Base-by-base conservation (phyloP, 2,329 filamentous ascomycete species). In the Phialocephala sp. region DNA sequence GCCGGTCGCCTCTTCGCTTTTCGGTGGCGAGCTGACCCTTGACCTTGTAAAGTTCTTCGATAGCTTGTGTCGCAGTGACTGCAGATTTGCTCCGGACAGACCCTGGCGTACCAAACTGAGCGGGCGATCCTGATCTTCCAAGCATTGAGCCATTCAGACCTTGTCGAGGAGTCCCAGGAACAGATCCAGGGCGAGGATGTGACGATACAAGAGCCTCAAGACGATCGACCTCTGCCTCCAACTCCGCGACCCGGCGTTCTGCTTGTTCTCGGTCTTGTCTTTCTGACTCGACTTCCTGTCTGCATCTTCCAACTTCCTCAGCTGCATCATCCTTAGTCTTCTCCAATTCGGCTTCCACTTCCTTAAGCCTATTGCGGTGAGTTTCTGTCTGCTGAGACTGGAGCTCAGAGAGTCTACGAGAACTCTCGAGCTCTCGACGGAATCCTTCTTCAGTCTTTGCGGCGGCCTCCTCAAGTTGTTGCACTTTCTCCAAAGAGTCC, bases 371-470 rank as follows among this genome's bases (percentile, higher is more conserved):
- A 65, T 87, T 86, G 75, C 89, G 87, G 72, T 91, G 87, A 15
- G 90, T 92, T 64, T 90, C 84, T 37, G 90, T 89, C 61, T 91
- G 89, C 74, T 94, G 89, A 65, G 92, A 86, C 70, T 92, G 92
- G 75, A 96, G 85, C 68, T 97, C 90, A 2, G 93, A 91, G 22
- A 99, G 84, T 54, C 95, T 88, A 65, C 87, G 89, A 32, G 91
- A 88, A 68, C 90, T 90, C 69, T 96, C 93, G 8, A 97, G 83
- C 76, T 98, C 94, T 63, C 94, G 89, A 72, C 90, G 89, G 82
- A 95, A 96, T 67, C 90, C 90, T 76, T 97, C 91, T 67, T 97
- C 89, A n/a, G 89, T 89, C 62, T 91, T 87, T 1, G 92, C 90
- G 32, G 91, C 90, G 22, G 92, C 87, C 75, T 97, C 93, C 74